Base-by-base conservation (phyloP, 2,329 filamentous ascomycete genomes). In the Monilinia vaccinii-corymbosi region DNA sequence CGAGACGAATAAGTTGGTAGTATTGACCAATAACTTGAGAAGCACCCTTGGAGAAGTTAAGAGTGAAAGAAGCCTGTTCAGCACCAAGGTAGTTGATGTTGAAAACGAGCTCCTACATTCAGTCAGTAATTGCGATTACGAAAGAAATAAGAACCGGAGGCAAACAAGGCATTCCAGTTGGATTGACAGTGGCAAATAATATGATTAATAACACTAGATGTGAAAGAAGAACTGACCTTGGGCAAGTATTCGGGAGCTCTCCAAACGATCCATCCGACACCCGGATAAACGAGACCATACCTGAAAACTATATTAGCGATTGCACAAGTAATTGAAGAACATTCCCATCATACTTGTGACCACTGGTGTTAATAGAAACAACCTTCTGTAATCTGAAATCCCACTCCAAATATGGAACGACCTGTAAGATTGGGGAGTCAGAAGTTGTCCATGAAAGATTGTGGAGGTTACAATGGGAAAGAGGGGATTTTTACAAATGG, bases 61-160 rank as follows among this genome's bases (percentile, higher is more conserved):
- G 84, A 0, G 93, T 97, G 77, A 97, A 97, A 3, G 91, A 96
- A 2, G 91, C 88, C 73, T 97, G 93, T 71, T 97, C 91, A 13
- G 93, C 92, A 53, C 93, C 93, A 7, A 97, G 87, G 76, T 97
- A 97, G 81, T 97, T 97, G 82, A 97, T 97, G 81, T 96, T 97
- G 83, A 97, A 97, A 69, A 97, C 91, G 25, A 97, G 85, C 70
- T 97, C 92, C 71, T 36, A 36, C 11, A 36, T 36, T 14, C 13
- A 36, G 34, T 36, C 34, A 36, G 34, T 36, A 34, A 34, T 34
- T 34, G n/a, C 13, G 13, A 36, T 4, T 13, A 36, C 11, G 13
- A 2, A 36, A 36, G 14, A 36, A 36, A 4, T 3, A 3, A 11
- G 34, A 36, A 36, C 5, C 14, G 34, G 34, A 36, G 34, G 34